Percentiles rank a stretch among this genome's conserved stretches.
phyloP scores from a whole-genome alignment of 2,329 filamentous ascomycete genomes.

The Penicillium aurantiogriseum region DNA sequence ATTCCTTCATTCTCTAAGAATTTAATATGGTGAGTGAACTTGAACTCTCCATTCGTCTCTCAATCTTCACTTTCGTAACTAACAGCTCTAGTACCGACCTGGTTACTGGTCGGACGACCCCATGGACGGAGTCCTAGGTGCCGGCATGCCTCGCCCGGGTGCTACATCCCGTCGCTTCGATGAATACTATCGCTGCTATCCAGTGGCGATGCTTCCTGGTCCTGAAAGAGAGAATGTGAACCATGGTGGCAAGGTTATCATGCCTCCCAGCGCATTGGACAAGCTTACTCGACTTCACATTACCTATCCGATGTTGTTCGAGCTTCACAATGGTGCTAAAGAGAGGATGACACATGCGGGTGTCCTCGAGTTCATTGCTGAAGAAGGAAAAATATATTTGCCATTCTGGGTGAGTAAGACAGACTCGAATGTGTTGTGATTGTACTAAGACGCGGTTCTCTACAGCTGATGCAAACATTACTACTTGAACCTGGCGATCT shows the following conservation, averaged over 20 bases:
- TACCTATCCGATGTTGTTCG: constrained; percentile 95
- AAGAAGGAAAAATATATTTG: constrained; percentile 93
- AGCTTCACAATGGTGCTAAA: constrained; percentile 84
- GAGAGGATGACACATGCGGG: constrained; percentile 83
- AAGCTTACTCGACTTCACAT: constrained; percentile 96
- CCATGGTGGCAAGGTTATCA: constrained; percentile 95
- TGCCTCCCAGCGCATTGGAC: constrained; percentile 93
- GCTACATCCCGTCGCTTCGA: constrained; percentile 75
- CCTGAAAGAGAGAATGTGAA: constrained; percentile 86
- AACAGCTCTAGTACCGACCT: constrained; percentile 41
- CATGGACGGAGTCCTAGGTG: constrained; percentile 54
- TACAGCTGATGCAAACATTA: constrained; percentile 88
- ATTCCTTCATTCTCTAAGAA: not conserved
- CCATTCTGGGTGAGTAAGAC: constrained; percentile 75
- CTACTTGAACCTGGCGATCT: constrained; percentile 88
- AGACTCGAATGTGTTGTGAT: constrained; percentile 2
- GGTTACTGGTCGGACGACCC: constrained; percentile 55
- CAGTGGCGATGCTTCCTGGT: constrained; percentile 88
- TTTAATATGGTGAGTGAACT: constrained; percentile 27
- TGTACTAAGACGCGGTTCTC: constrained; percentile 3
- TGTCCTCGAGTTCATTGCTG: constrained; percentile 94
- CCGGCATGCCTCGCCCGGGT: constrained; percentile 52
- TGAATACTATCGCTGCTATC: constrained; percentile 98
- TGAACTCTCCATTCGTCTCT: not conserved
- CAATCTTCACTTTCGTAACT: constrained; percentile 10